Evolutionary conservation across 2,329 filamentous ascomycete species (phyloP), one percentile per base, ranked within the genome.

Genomic region (Phaeoacremonium minimum): DNA sequence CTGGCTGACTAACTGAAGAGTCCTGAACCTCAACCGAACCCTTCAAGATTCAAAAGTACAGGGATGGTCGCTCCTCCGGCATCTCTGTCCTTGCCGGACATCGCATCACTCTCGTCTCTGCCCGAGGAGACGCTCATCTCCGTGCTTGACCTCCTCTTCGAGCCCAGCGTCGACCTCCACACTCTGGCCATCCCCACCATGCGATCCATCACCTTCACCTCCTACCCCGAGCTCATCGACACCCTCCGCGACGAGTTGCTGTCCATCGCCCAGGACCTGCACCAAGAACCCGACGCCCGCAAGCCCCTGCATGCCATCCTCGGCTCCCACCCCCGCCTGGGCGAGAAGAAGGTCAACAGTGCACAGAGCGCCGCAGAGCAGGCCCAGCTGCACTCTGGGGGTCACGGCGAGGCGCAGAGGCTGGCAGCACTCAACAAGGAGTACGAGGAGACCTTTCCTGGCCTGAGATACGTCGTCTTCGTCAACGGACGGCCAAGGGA

Each of bases 391-490:
- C 76, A 83, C 38, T 60, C 60, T 7, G 72, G 67, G 1, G 67
- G 67, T n/a, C 67, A 64, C 14, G 75, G 77, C 31, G 79, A 85
- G 52, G 67, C 66, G 7, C 64, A 67, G 40, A 60, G 67, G 50
- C 61, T 95, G 42, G 69, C 65, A 6, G 55, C 53, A 18, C 60
- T 95, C 50, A 96, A 96, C 55, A 61, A 60, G 9, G 77, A 86
- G 59, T 96, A 95, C 55, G 90, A 95, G 59, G 66, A 66, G n/a
- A 71, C 51, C 38, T 95, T 91, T 58, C 87, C 88, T 0, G 87
- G 90, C 0, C 58, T 96, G 55, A 73, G 84, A 61, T 96, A 94
- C 67, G 87, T 95, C 53, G 86, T 91, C 14, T 96, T 95, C 57
- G 91, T 96, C 38, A 90, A 95, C 56, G 88, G 87, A 1, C 75